Evolutionary conservation across 2,329 filamentous ascomycete species (phyloP), one percentile per base, ranked within the genome.

Genomic region (Epichloe baconii): DNA sequence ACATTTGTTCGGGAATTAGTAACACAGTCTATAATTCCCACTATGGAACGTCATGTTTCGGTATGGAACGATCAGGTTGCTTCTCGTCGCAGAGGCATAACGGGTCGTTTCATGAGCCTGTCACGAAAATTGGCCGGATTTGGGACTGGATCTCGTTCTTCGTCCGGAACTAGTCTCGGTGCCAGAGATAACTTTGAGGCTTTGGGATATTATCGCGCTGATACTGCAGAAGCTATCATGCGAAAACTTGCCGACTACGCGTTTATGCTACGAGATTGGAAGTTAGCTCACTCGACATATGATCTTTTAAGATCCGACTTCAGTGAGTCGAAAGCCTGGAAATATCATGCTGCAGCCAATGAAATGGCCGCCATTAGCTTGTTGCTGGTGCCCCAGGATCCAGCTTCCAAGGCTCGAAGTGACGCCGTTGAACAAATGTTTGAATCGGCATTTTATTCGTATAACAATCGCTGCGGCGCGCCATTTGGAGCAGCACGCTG

Each of bases 11-110:
- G 93, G 35, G 94, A 98, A 66, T 87, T 98, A 75, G 87, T 96
- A 7, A 93, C 86, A 1, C 91, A 97, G 64, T 97, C 91, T 1
- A 82, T 98, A 49, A 77, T 98, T 52, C 93, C 94, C 1, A 90
- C 87, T 41, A 98, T 98, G 94, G 93, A 98, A 68, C 85, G 91
- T 51, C 83, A 86, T 57, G 80, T 95, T 11, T 85, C 88, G 5
- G 76, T 89, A 5, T 98, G 93, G 94, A 98, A 98, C 62, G 93
- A 98, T 61, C 91, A 97, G 66, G 86, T 97, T 26, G 90, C 91
- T 15, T 96, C 94, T 12, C 80, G 88, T 53, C 78, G 94, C 52
- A 83, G 88, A 61, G 94, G 94, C 14, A 76, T 98, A 46, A 86
- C 86, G 51, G 94, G 94, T 11, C 82, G 89, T n/a, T 91, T 98